These are phyloP conservation scores for Iberis pinnata DNA, from an alignment of 345 rosid species.

Conservation along the genomic window DNA sequence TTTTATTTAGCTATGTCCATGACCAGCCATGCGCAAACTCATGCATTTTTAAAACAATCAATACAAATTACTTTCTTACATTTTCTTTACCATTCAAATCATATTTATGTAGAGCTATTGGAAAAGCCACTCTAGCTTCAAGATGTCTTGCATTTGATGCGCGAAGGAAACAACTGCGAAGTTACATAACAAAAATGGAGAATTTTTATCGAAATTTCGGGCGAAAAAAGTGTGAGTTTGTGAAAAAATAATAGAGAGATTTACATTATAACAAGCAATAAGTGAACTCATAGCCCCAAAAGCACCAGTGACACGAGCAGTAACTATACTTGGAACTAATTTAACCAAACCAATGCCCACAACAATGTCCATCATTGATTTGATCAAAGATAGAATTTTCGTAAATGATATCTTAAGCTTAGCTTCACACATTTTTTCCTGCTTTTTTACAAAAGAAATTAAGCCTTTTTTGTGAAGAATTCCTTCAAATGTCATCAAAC, in stretches of 20 bases:
- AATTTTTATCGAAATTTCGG: not conserved
- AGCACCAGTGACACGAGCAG: conserved; percentile 89
- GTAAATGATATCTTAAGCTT: conserved; percentile 77
- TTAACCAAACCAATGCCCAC: conserved; percentile 91
- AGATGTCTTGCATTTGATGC: not conserved
- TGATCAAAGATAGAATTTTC: conserved; percentile 71
- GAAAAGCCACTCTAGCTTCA: not conserved
- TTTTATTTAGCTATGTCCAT: no score
- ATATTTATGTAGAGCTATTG: not conserved
- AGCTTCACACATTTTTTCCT: conserved; percentile 68
- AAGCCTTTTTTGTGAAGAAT: no score
- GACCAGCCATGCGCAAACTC: no score
- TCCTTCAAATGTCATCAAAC: not conserved
- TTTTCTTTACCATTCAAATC: no score
- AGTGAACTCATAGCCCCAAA: conserved; percentile 73
- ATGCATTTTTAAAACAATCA: no score
- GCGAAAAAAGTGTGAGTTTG: conserved; percentile 3
- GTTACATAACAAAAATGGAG: not conserved
- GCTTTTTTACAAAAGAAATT: conserved; percentile 9
- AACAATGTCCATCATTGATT: conserved; percentile 74
- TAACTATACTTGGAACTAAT: conserved; percentile 73
- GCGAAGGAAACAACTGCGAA: not conserved
- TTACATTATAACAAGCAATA: conserved; percentile 95
- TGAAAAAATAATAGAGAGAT: not conserved
- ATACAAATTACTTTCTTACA: no score